phyloP scores from a whole-genome alignment of 805 yeast species.

The Candida dajiaensis region DNA sequence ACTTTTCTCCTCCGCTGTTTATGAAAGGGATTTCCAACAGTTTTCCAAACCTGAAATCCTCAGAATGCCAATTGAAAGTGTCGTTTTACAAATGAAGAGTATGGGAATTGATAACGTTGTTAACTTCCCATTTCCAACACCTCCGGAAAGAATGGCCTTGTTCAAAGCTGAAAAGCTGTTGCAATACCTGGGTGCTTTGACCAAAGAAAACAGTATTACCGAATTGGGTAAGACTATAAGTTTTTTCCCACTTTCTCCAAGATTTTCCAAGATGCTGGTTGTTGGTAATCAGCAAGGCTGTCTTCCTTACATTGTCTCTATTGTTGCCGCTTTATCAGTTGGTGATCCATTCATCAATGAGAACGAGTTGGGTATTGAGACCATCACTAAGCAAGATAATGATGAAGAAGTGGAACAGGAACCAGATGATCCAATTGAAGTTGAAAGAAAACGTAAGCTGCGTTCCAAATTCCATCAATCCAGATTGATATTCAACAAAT shows the following conservation, averaged over 20 bases:
- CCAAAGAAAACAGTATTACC: slow-evolving; percentile 50
- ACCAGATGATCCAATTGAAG: slow-evolving; percentile 30
- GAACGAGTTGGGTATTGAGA: slow-evolving; percentile 57
- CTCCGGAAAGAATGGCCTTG: slow-evolving; percentile 64
- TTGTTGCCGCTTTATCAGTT: slow-evolving; percentile 88
- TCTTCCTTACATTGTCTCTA: slow-evolving; percentile 81
- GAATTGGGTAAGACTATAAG: slow-evolving; percentile 83
- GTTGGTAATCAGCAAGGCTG: slow-evolving; percentile 85
- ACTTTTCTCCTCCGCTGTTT: slow-evolving; percentile 88
- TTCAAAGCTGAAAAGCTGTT: slow-evolving; percentile 62
- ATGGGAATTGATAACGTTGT: slow-evolving; percentile 91
- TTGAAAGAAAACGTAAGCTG: slow-evolving; percentile 31
- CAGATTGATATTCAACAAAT: slow-evolving; percentile 50
- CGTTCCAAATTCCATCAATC: slow-evolving; percentile 53
- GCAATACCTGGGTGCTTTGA: slow-evolving; percentile 72
- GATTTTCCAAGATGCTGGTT: slow-evolving; percentile 85
- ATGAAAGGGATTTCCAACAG: slow-evolving; percentile 75
- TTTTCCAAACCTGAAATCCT: slow-evolving; percentile 87
- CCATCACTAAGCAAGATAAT: slow-evolving; percentile 11
- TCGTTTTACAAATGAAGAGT: slow-evolving; percentile 91
- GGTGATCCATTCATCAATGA: slow-evolving; percentile 86
- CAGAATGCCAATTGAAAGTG: slow-evolving; percentile 94
- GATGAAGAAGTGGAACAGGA: slow-evolving; percentile 28
- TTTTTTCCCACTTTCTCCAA: slow-evolving; percentile 86
- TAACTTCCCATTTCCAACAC: slow-evolving; percentile 95